Evolutionary conservation across 768 basidiomycete species (phyloP).

Genomic region (Boletales sp.): DNA sequence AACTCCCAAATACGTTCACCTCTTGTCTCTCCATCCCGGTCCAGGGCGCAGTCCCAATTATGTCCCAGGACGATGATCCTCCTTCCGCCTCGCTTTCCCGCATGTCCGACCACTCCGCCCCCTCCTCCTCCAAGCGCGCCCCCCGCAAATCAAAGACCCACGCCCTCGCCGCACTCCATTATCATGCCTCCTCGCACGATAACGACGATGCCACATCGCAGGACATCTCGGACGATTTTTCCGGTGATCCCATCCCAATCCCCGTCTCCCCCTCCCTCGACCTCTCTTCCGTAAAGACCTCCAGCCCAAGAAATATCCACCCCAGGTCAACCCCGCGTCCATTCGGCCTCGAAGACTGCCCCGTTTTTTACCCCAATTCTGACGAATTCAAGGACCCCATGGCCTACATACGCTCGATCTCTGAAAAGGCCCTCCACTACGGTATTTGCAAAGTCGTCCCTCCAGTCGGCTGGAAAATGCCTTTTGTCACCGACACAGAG

Average conservation of each 20-base stretch:
- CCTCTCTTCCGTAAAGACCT: conserved; percentile 68
- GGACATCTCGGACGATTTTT: conserved; percentile 45
- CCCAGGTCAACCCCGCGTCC: conserved; percentile 51
- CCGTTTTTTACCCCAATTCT: conserved; percentile 80
- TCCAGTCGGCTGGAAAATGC: conserved; percentile 91
- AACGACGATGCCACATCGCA: conserved; percentile 44
- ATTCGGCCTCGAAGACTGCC: conserved; percentile 88
- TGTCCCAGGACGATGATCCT: conserved; percentile 40
- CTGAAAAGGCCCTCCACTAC: conserved; percentile 63
- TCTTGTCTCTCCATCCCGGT: conserved; percentile 76
- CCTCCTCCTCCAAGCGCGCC: conserved; percentile 57
- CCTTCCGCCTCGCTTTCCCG: conserved; percentile 32
- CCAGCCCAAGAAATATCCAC: conserved; percentile 43
- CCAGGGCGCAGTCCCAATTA: conserved; percentile 67
- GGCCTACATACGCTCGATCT: conserved; percentile 84
- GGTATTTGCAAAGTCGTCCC: conserved; percentile 98
- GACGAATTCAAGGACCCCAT: conserved; percentile 95
- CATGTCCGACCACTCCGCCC: conserved; percentile 33
- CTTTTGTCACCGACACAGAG: conserved; percentile 93
- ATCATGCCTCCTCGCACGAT: conserved; percentile 53
- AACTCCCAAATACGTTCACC: conserved; percentile 46
- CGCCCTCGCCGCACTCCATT: conserved; percentile 74
- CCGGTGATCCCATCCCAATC: conserved; percentile 53
- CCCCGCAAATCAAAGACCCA: conserved; percentile 91
- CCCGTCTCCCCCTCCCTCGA: conserved; percentile 61